phyloP scores from a whole-genome alignment of 192 early-diverging fungal species.

The Coemansia sp. region DNA sequence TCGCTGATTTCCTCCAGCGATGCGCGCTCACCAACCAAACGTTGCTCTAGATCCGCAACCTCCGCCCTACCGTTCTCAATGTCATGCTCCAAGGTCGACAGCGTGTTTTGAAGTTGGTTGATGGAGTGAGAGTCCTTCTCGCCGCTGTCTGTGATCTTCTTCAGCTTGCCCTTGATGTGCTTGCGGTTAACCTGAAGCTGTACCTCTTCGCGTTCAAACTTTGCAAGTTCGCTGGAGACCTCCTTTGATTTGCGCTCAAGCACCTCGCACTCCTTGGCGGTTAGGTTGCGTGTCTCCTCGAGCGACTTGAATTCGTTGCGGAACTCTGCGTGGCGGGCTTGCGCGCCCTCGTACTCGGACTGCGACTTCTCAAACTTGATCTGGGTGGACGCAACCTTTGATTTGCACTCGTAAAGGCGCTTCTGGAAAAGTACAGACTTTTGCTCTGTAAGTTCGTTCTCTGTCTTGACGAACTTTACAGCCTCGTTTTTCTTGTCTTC shows the following conservation, averaged over 20 bases:
- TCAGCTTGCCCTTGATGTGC: conserved; percentile 72
- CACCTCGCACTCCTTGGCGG: conserved; percentile 63
- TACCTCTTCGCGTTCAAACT: conserved; percentile 77
- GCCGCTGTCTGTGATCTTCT: conserved; percentile 71
- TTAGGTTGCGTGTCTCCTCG: conserved; percentile 59
- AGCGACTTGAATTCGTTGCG: conserved; percentile 63
- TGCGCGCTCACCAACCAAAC: conserved; percentile 64
- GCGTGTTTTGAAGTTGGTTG: conserved; percentile 63
- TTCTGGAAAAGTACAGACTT: conserved; percentile 78
- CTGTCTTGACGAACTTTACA: conserved; percentile 71
- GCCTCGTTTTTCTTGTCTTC: conserved; percentile 83
- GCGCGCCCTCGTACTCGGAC: conserved; percentile 60
- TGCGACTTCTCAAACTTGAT: conserved; percentile 57
- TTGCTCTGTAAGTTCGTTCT: conserved; percentile 73
- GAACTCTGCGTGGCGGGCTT: conserved; percentile 59
- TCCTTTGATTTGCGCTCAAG: conserved; percentile 61
- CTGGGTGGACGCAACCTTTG: conserved; percentile 53
- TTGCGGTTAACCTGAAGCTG: conserved; percentile 85
- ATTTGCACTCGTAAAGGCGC: conserved; percentile 62
- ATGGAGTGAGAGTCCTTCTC: conserved; percentile 63
- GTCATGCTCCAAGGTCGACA: conserved; percentile 69
- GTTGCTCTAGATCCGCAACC: conserved; percentile 60
- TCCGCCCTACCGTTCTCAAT: conserved; percentile 60
- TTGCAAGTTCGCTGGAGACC: conserved; percentile 60
- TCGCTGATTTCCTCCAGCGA: conserved; percentile 75